Evolutionary conservation across 2,329 filamentous ascomycete genomes (phyloP).

Genomic region (Podosphaera xanthii): DNA sequence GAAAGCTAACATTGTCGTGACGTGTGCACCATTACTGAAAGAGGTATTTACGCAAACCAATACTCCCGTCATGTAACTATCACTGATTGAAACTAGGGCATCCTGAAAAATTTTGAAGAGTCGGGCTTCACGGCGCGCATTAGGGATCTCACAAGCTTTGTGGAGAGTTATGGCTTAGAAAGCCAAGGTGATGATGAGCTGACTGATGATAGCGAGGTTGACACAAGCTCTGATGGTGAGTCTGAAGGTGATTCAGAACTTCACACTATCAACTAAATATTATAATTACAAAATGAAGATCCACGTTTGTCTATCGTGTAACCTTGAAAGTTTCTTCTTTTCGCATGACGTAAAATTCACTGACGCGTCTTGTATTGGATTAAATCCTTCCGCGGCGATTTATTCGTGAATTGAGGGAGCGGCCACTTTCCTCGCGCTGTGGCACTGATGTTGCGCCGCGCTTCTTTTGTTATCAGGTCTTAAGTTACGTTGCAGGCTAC

Average conservation of each 20-base stretch:
- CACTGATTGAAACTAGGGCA: constrained; percentile 27
- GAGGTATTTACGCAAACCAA: constrained; percentile 33
- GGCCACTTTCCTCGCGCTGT: too few relatives aligned
- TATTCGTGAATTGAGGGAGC: too few relatives aligned
- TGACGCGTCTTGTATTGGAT: too few relatives aligned
- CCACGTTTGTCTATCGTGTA: too few relatives aligned
- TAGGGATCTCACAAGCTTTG: constrained; percentile 53
- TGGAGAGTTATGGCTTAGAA: constrained; percentile 69
- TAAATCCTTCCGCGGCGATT: too few relatives aligned
- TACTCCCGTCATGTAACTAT: neutral
- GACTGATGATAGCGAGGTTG: constrained; percentile 10
- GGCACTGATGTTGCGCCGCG: too few relatives aligned
- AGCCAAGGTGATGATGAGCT: constrained; percentile 19
- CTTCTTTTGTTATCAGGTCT: too few relatives aligned
- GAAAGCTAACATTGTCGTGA: constrained; percentile 67
- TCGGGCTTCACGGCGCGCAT: constrained; percentile 62
- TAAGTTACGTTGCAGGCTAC: too few relatives aligned
- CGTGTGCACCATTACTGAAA: constrained; percentile 64
- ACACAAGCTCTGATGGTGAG: constrained; percentile 8
- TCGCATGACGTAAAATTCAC: too few relatives aligned
- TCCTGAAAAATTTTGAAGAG: constrained; percentile 49
- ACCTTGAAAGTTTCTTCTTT: too few relatives aligned
- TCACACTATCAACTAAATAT: neutral
- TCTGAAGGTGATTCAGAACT: constrained; percentile 7
- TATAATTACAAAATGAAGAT: too few relatives aligned